Percentiles rank a stretch among this genome's conserved stretches.
phyloP scores from a whole-genome alignment of 805 yeast genomes.

The Ogataea wickerhamii region DNA sequence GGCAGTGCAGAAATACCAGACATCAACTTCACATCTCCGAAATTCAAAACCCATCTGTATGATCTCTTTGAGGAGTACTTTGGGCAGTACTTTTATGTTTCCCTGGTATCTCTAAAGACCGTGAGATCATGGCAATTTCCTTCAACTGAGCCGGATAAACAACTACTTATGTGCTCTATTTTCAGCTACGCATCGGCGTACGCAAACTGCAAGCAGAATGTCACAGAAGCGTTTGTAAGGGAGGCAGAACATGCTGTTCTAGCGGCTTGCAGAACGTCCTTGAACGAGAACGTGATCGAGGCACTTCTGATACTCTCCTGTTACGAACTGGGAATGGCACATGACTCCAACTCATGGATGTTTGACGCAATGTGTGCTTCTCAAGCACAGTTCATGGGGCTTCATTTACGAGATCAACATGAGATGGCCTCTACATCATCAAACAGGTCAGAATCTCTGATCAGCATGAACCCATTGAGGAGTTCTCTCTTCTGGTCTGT shows the following conservation, averaged over 20 bases:
- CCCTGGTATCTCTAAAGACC: conserved; percentile 21
- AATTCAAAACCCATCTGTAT: conserved; percentile 9
- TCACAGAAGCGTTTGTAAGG: conserved; percentile 6
- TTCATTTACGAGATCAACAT: neutral
- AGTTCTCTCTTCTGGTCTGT: conserved; percentile 31
- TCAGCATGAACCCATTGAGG: conserved; percentile 17
- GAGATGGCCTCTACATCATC: neutral
- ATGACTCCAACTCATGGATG: conserved; percentile 33
- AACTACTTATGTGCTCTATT: conserved; percentile 27
- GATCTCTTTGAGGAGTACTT: conserved; percentile 24
- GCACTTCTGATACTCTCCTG: conserved; percentile 30
- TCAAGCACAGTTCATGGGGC: conserved; percentile 27
- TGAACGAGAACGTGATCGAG: conserved; percentile 27
- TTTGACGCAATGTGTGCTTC: conserved; percentile 32
- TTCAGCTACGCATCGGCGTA: conserved; percentile 30
- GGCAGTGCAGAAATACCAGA: neutral
- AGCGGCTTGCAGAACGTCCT: conserved; percentile 20
- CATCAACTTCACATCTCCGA: conserved; percentile 5
- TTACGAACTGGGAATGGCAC: conserved; percentile 32
- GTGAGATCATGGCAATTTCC: conserved; percentile 29
- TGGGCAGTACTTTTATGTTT: conserved; percentile 27
- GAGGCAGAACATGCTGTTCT: conserved; percentile 25
- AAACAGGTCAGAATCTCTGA: conserved; percentile 2
- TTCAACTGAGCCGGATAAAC: conserved; percentile 24
- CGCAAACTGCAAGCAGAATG: conserved; percentile 16